Conservation (phyloP, 768 basidiomycete genomes). For the Naganishia antarctica region DNA sequence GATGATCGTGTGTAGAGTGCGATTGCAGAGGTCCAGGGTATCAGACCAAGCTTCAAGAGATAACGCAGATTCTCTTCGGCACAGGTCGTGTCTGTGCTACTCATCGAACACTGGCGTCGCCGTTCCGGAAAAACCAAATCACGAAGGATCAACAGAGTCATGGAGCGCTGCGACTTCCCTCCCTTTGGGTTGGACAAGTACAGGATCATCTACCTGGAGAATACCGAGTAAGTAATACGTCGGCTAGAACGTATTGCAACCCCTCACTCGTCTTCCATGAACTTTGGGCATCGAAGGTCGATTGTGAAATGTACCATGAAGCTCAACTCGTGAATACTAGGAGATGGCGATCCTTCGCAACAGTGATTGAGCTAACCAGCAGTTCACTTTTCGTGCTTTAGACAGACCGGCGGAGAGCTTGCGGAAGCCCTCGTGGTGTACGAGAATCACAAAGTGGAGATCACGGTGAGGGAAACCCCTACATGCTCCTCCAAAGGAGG, state of each 20-base stretch:
- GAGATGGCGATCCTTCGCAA: too few relatives aligned
- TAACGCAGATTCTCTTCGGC: too few relatives aligned
- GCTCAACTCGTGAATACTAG: neutral
- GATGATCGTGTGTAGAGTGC: too few relatives aligned
- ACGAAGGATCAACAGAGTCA: neutral
- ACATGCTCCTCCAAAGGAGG: too few relatives aligned
- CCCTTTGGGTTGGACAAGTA: slow-evolving; percentile 4
- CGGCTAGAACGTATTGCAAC: neutral
- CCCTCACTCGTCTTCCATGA: neutral
- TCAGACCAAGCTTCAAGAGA: too few relatives aligned
- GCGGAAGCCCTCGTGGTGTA: neutral
- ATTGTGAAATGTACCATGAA: slow-evolving; percentile 13
- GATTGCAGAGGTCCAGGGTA: too few relatives aligned
- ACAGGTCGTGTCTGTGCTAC: too few relatives aligned
- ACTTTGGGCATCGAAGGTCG: neutral
- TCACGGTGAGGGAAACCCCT: too few relatives aligned
- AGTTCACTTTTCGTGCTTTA: neutral
- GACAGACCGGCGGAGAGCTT: neutral
- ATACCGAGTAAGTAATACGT: neutral
- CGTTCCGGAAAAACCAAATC: neutral
- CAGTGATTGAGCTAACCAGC: too few relatives aligned
- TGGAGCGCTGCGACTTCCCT: slow-evolving; percentile 6
- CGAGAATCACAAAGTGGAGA: neutral
- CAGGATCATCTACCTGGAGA: slow-evolving; percentile 12
- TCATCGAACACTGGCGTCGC: neutral